Evolutionary conservation across 75 land plant species (phyloP), one percentile per base, ranked within the genome.

Genomic region (Pinus albicaulis): DNA sequence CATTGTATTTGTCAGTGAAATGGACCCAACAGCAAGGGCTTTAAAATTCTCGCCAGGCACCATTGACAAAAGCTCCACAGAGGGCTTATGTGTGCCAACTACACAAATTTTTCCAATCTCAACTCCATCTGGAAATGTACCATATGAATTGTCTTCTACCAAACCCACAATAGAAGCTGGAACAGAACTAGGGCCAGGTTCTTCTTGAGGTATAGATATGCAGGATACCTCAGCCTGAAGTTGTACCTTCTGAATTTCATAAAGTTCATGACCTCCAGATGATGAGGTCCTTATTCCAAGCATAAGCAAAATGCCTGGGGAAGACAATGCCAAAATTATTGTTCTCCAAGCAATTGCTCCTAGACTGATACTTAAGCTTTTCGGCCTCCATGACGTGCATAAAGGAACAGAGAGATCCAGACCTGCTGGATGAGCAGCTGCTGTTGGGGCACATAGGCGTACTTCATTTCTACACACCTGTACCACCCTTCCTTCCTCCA

Each of bases 31-130:
- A 48, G 98, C 99, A 79, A 94, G 79, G 56, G 92, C 82, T 63
- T 76, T 82, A 73, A 90, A 85, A 17, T 89, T 86, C 66, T 83
- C 81, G 36, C 83, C 88, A 38, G 88, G 90, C 28, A 76, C 69
- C 59, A 92, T 88, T 6, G 93, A 92, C 34, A 97, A 69, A 60
- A 97, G 60, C 79, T 95, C 98, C 41, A 97, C 98, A 69, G 99
- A 97, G 20, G 99, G 99, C 82, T 87, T 89, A 66, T 95, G 99
- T 55, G 99, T 97, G 31, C 99, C 99, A 73, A 97, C 88, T 31
- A 89, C 87, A 83, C 96, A 92, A 5, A 83, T 72, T 56, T 72
- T 84, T 59, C 89, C 82, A 26, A 80, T 76, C 22, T 87, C 78
- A 63, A 86, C 61, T 56, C 86, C 90, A 75, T 25, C 34, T 25